Conservation (phyloP, 371 early-diverging fungal genomes). For the Mucor saturninus region DNA sequence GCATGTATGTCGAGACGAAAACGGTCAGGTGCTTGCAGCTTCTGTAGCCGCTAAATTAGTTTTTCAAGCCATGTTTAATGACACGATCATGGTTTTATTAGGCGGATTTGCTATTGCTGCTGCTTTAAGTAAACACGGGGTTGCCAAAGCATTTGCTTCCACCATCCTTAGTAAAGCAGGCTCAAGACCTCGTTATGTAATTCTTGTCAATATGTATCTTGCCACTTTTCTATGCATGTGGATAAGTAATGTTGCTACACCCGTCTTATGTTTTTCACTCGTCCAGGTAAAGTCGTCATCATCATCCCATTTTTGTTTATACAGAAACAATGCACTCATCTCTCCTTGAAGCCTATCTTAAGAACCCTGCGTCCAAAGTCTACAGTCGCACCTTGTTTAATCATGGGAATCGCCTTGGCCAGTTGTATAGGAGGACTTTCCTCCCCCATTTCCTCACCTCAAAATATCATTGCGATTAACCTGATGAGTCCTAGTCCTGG, state of each 20-base stretch:
- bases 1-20: constrained; percentile 64
- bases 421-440: constrained; percentile 96
- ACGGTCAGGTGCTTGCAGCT: constrained; percentile 55
- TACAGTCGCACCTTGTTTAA: constrained; percentile 75
- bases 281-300: constrained; percentile 12
- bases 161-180: constrained; percentile 74
- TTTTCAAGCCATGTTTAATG: constrained; percentile 93
- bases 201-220: constrained; percentile 78
- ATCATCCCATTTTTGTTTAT: neutral
- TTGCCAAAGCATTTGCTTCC: constrained; percentile 74
- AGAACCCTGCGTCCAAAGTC: constrained; percentile 67
- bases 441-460: constrained; percentile 94
- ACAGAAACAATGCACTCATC: neutral
- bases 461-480: constrained; percentile 87
- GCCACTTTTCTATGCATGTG: constrained; percentile 80
- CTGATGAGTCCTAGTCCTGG: constrained; percentile 85
- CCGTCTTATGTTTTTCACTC: constrained; percentile 82
- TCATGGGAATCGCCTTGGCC: constrained; percentile 95
- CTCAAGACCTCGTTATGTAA: constrained; percentile 64
- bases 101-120: constrained; percentile 96
- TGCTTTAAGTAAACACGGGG: constrained; percentile 66
- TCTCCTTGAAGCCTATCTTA: constrained; percentile 57
- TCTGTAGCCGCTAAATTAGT: constrained; percentile 80
- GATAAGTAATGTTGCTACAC: constrained; percentile 85
- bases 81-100: constrained; percentile 93